Evolutionary conservation across 2,329 filamentous ascomycete species (phyloP), one percentile per base, ranked within the genome.

Genomic region (Colletotrichum incanum): DNA sequence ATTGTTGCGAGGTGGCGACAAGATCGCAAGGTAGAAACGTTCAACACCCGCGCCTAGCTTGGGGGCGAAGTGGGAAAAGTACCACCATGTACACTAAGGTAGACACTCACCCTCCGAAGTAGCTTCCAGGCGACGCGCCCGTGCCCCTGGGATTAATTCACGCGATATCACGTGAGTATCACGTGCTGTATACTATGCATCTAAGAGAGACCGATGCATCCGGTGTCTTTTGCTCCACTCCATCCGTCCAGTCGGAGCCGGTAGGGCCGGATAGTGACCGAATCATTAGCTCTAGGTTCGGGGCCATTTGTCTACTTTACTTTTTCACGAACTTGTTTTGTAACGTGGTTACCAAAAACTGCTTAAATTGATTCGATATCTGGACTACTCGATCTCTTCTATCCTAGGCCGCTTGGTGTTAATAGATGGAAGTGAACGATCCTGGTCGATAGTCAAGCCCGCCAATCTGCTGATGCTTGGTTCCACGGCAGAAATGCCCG

Each of bases 381-480:
- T 50, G 9, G 3, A 6, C 41, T 80, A 92, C 78, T 92, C 90
- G 75, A 92, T 84, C 80, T 92, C 91, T 76, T 92, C 89, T 71
- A 92, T 88, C 69, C 83, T 83, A 20, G 85, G 85, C 71, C 70
- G 45, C 31, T 72, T 70, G 39, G 65, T 65, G 18, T 65, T 70
- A 28, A 65, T 66, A 26, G 59, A 65, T 39, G 59, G 47, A 18
- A 70, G 34, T 23, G 65, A 61, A 11, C 60, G 71, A 74, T 64
- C 62, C 60, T 63, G 50, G 68, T 60, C 23, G 23, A 71, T 49
- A 60, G 66, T 18, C 54, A 62, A 43, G 47, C 74, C 67, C 26
- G 71, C 69, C 11, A 67, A 50, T 43, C 61, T 55, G 14, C 47
- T 49, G 8, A 76, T 63, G 41, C 67, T 52, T 12, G 52, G n/a